Conservation (phyloP, 441 rosid genomes). For the Populus tomentosa region DNA sequence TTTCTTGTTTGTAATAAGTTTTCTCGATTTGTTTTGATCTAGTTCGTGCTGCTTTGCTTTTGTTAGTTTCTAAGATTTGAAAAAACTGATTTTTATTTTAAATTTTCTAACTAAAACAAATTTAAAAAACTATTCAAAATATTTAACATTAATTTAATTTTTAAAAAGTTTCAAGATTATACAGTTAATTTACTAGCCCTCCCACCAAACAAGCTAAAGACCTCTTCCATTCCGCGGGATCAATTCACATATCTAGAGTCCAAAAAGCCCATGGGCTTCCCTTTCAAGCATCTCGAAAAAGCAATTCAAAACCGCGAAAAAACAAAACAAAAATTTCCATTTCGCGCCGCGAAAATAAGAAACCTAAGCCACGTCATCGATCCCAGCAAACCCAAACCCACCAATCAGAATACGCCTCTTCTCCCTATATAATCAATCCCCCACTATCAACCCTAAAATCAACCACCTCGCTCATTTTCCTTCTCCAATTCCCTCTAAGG, state of each 20-base stretch:
- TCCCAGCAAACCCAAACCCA: background rate
- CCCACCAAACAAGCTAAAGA: background rate
- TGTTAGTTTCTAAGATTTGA: no score
- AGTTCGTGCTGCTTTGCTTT: rapidly evolving
- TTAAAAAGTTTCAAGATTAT: background rate
- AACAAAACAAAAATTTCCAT: background rate
- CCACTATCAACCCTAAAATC: background rate
- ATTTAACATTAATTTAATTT: no score
- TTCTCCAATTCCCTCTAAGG: no score
- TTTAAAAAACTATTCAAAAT: background rate
- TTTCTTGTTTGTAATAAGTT: no score
- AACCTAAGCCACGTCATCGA: background rate
- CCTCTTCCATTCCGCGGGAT: no score
- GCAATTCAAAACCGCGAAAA: background rate
- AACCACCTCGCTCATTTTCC: background rate
- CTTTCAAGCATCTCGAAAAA: background rate
- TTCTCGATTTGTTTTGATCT: background rate
- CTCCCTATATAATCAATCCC: background rate
- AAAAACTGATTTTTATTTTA: no score
- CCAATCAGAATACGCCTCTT: background rate
- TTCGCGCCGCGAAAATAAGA: background rate
- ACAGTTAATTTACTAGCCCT: background rate
- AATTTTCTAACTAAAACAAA: no score
- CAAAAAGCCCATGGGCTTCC: background rate
- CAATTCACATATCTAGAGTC: no score